phyloP scores from a whole-genome alignment of 2,329 filamentous ascomycete species.

The Trichoderma hamatum region DNA sequence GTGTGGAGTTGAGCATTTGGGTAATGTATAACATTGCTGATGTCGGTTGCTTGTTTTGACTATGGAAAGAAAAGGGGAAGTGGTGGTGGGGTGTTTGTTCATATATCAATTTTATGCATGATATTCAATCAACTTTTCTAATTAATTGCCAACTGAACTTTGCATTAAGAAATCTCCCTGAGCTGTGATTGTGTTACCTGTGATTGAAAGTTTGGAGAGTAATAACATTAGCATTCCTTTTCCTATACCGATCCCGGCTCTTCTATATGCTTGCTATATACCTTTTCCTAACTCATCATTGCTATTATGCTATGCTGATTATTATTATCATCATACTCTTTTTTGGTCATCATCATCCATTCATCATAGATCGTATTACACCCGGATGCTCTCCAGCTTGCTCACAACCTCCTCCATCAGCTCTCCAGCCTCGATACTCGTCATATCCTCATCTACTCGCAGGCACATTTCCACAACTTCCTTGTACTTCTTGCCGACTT shows the following conservation, averaged over 20 bases:
- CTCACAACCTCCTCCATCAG: slow-evolving; percentile 49
- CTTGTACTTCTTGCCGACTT: slow-evolving; percentile 45
- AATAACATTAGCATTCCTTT: not conserved
- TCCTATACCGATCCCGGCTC: not conserved
- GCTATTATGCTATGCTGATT: not conserved
- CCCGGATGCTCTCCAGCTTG: slow-evolving; percentile 44
- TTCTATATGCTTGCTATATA: not conserved
- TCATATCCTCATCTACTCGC: slow-evolving; percentile 42
- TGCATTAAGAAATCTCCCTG: not conserved
- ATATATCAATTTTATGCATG: slow-evolving; percentile 24
- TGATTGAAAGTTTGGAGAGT: not conserved
- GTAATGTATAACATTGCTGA: slow-evolving; percentile 22
- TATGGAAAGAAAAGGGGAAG: not conserved
- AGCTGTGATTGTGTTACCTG: not conserved
- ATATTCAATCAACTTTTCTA: slow-evolving; percentile 23
- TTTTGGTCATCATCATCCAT: not conserved
- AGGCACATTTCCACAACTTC: slow-evolving; percentile 49
- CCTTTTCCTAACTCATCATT: not conserved
- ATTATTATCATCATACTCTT: not conserved
- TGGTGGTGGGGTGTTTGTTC: slow-evolving; percentile 9
- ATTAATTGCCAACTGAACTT: not conserved
- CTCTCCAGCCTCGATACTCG: slow-evolving; percentile 42
- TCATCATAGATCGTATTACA: slow-evolving; percentile 31
- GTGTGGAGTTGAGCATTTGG: slow-evolving; percentile 27
- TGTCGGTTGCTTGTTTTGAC: not conserved